Evolutionary conservation across 2,329 filamentous ascomycete species (phyloP), one percentile per base, ranked within the genome.

Genomic region (Neofusicoccum sp.): DNA sequence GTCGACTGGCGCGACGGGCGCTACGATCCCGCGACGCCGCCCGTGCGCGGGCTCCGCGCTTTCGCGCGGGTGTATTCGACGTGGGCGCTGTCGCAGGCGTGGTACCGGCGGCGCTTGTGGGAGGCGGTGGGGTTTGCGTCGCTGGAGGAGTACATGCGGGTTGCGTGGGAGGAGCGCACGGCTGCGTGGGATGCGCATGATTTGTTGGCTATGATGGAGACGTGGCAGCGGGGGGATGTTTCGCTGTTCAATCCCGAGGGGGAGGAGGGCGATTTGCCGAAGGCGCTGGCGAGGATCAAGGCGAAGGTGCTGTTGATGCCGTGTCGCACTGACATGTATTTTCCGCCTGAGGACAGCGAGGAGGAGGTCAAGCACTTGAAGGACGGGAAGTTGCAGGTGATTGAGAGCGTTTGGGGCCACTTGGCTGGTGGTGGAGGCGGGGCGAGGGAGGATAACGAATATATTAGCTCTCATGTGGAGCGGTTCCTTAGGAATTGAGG

Each of bases 191-290:
- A 73, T 49, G 71, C 72, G 4, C 71, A 77, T 34, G 75, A 78
- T 65, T 61, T 76, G 56, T 65, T 78, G 26, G 64, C 62, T 5
- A 65, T 77, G 68, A 56, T 75, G 60, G 67, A 70, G 34, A 79
- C 75, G 68, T 79, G 77, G 77, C 75, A 78, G 67, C 64, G 71
- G 3, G 77, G 76, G 1, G 75, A 78, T 63, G 69, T 78, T 30
- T 58, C 66, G 24, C 48, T 69, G 28, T 75, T 47, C 45, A 24
- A 31, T 34, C 16, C 34, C 11, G 45, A 59, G 14, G 20, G 73
- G 53, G 70, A 70, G 26, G 58, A 68, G 8, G 71, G 69, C 1
- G 67, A 73, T 43, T 53, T 76, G 65, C 65, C 64, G 1, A 69
- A 70, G 49, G 70, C 75, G n/a, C 60, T 79, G 63, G 63, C 65